phyloP scores from a whole-genome alignment of 2,329 filamentous ascomycete species.

The Fusarium irregulare region DNA sequence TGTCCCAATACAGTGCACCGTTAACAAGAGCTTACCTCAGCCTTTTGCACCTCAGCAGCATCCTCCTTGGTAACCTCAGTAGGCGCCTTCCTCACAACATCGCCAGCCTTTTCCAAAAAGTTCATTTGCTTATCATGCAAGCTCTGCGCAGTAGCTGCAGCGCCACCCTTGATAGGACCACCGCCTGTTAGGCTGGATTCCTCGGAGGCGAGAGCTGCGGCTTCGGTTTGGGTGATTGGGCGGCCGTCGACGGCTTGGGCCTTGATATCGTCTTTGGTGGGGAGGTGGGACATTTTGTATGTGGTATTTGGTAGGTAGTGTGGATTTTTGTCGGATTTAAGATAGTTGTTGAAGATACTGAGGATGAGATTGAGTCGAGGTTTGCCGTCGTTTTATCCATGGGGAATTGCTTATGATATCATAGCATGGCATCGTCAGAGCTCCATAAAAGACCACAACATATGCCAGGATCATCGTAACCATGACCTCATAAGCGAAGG shows the following conservation, averaged over 20 bases:
- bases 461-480: neutral
- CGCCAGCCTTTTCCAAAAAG: slow-evolving; percentile 26
- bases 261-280: slow-evolving; percentile 26
- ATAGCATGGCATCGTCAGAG: slow-evolving; percentile 2
- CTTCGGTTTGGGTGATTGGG: slow-evolving; percentile 27
- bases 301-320: neutral
- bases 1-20: no score
- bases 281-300: slow-evolving; percentile 12
- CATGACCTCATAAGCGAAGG: slow-evolving; percentile 14
- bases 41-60: slow-evolving; percentile 25
- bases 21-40: slow-evolving; percentile 10
- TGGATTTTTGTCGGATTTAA: fast-evolving
- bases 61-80: slow-evolving; percentile 25
- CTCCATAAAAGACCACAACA: slow-evolving; percentile 17
- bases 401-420: neutral
- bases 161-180: slow-evolving; percentile 26
- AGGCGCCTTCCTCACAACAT: slow-evolving; percentile 15
- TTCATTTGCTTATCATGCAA: slow-evolving; percentile 23
- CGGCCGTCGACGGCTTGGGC: slow-evolving; percentile 21
- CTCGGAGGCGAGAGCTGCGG: slow-evolving; percentile 15
- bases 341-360: fast-evolving
- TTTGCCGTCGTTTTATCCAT: neutral
- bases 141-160: slow-evolving; percentile 28
- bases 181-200: slow-evolving; percentile 28
- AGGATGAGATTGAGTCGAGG: neutral